Evolutionary conservation across 148 eudicot genomes (phyloP), one percentile per base, ranked within the genome.

Genomic region (Amaranthus palmeri): DNA sequence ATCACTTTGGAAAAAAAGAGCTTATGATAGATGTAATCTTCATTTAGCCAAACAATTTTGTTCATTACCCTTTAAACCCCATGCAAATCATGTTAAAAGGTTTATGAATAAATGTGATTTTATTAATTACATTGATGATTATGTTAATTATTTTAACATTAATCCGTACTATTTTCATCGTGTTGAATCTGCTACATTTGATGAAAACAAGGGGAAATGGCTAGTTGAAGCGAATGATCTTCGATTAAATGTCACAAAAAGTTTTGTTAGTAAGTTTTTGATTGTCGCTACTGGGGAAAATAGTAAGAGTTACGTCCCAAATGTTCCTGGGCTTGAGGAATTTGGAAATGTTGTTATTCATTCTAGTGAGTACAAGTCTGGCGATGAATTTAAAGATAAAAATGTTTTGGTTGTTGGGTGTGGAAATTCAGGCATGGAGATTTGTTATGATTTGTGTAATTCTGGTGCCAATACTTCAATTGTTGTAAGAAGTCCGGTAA

Each of bases 361-460:
- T 43, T 85, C 88, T 15, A 81, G 54, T 40, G 69, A 79, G 6
- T 85, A 73, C 56, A 85, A 83, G 76, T 81, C 81, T 47, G 85
- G 81, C 1, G 0, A 9, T 0, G 44, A 42, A 50, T 85, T 60
- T 54, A 51, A 52, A 0, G 61, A 54, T 3, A 69, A 79, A 18
- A 36, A 67, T 25, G 88, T 85, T 8, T 68, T 85, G 53, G 86
- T 85, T 10, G 84, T 85, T 58, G 88, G 84, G 0, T 76, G 79
- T 55, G 88, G 88, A 15, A 85, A 85, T 46, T 85, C 88, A 0
- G 86, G 88, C 10, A 85, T 85, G 86, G 86, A 85, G 76, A 85
- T 83, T 55, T 55, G 69, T 25, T 72, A 70, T 18, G 86, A 85
- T 73, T 69, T 85, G 11, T 68, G 77, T 6, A 62, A 70, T 8